Evolutionary conservation across 2,329 filamentous ascomycete species (phyloP).

Genomic region (Fonsecaea pedrosoi): DNA sequence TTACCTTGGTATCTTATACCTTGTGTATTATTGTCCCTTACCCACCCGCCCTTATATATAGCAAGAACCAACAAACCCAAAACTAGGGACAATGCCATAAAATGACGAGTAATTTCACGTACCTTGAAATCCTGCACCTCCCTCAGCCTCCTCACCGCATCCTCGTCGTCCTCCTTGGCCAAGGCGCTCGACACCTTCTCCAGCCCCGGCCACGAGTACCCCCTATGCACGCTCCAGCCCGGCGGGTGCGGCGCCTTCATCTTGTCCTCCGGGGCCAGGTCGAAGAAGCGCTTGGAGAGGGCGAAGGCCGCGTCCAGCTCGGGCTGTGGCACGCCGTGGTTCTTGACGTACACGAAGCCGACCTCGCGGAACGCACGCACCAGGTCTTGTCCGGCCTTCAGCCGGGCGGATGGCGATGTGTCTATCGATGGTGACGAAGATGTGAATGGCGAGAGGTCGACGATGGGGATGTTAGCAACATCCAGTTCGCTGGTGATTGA

Average conservation of each 20-base stretch:
- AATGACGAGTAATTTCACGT: not conserved
- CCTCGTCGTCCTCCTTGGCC: constrained; percentile 50
- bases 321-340: constrained; percentile 53
- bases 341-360: constrained; percentile 58
- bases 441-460: constrained; percentile 51
- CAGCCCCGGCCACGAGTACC: constrained; percentile 63
- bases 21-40: too few species aligned
- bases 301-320: constrained; percentile 54
- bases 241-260: constrained; percentile 58
- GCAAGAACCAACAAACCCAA: too few species aligned
- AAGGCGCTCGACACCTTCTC: constrained; percentile 61
- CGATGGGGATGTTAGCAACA: constrained; percentile 44
- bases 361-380: constrained; percentile 52
- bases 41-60: too few species aligned
- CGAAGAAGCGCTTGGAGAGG: constrained; percentile 54
- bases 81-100: too few species aligned
- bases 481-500: constrained; percentile 4
- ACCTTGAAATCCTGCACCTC: constrained; percentile 61
- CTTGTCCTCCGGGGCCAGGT: constrained; percentile 54
- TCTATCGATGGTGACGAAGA: constrained; percentile 33
- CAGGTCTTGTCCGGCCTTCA: constrained; percentile 42
- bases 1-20: too few species aligned
- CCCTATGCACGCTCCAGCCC: constrained; percentile 59
- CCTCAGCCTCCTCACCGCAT: constrained; percentile 51
- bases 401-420: constrained; percentile 42